Evolutionary conservation across 495 filamentous ascomycete genomes (phyloP).

Genomic region (Hyaloscypha hepaticicola): DNA sequence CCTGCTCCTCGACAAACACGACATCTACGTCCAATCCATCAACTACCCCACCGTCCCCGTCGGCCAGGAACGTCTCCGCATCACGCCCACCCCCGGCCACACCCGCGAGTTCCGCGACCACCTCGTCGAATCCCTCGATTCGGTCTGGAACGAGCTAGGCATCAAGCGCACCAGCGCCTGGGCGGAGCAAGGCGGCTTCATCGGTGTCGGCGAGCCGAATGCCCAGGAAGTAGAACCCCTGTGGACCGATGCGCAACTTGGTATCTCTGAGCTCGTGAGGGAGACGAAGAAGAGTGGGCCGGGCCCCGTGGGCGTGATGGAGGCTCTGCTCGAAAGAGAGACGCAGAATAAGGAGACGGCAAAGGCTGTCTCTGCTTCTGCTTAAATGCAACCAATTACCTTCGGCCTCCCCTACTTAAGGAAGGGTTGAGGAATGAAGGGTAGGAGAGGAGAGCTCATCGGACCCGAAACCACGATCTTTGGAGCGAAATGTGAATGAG

Average conservation of each 20-base stretch:
- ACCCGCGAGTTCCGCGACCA: slow-evolving; percentile 76
- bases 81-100: slow-evolving; percentile 95
- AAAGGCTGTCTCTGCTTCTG: slow-evolving; percentile 40
- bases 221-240: slow-evolving; percentile 62
- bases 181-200: slow-evolving; percentile 87
- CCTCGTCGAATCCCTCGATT: slow-evolving; percentile 79
- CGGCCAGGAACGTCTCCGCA: slow-evolving; percentile 90
- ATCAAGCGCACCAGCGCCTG: slow-evolving; percentile 92
- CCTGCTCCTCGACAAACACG: slow-evolving; percentile 79
- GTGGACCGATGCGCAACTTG: slow-evolving; percentile 87
- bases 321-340: slow-evolving; percentile 43
- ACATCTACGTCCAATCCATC: slow-evolving; percentile 97
- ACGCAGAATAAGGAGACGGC: slow-evolving; percentile 39
- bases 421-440: no score
- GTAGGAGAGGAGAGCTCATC: slow-evolving; percentile 29
- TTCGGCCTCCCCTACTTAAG: not conserved
- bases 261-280: slow-evolving; percentile 53
- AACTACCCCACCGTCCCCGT: slow-evolving; percentile 98
- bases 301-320: slow-evolving; percentile 39
- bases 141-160: slow-evolving; percentile 80
- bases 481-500: slow-evolving; percentile 27
- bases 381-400: slow-evolving; percentile 31
- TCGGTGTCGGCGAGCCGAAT: slow-evolving; percentile 78
- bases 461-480: slow-evolving; percentile 36
- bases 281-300: slow-evolving; percentile 53